phyloP scores from a whole-genome alignment of 495 filamentous ascomycete genomes.

The Podospora australis region DNA sequence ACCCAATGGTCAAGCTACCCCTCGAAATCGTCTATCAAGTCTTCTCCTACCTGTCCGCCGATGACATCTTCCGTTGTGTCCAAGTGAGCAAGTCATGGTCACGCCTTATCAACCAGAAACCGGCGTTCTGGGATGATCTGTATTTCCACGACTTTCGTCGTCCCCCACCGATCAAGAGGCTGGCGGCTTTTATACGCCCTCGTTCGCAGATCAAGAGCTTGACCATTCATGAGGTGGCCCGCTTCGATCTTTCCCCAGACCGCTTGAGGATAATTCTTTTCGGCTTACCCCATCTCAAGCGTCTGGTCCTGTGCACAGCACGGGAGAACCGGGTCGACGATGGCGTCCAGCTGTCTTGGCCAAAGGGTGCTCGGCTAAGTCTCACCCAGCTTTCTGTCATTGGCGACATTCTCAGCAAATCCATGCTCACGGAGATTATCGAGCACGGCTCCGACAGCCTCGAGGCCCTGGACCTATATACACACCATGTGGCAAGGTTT shows the following conservation, averaged over 20 bases:
- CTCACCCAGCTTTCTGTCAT: slow-evolving; percentile 3
- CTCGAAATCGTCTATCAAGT: slow-evolving; percentile 17
- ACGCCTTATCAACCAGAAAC: slow-evolving; percentile 6
- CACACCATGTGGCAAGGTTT: too few species aligned
- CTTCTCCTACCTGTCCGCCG: slow-evolving; percentile 13
- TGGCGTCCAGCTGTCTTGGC: too few species aligned
- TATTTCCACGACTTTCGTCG: slow-evolving; percentile 7
- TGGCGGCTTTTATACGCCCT: too few species aligned
- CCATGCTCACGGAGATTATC: background rate
- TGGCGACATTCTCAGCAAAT: background rate
- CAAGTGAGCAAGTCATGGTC: slow-evolving; percentile 22
- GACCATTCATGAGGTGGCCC: slow-evolving; percentile 7
- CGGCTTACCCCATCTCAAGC: slow-evolving; percentile 11
- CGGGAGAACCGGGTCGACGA: too few species aligned
- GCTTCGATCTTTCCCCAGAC: slow-evolving; percentile 5
- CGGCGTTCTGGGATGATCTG: slow-evolving; percentile 17
- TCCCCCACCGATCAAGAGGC: slow-evolving; percentile 6
- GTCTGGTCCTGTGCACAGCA: slow-evolving; percentile 7
- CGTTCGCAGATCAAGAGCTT: slow-evolving; percentile 13
- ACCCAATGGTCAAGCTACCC: slow-evolving; percentile 21
- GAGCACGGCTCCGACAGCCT: background rate
- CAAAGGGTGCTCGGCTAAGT: too few species aligned
- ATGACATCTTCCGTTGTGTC: slow-evolving; percentile 8
- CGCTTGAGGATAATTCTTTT: slow-evolving; percentile 8
- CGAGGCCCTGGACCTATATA: slow-evolving; percentile 7